Base-by-base conservation (phyloP, 2,329 filamentous ascomycete species). In the Claviceps monticola region DNA sequence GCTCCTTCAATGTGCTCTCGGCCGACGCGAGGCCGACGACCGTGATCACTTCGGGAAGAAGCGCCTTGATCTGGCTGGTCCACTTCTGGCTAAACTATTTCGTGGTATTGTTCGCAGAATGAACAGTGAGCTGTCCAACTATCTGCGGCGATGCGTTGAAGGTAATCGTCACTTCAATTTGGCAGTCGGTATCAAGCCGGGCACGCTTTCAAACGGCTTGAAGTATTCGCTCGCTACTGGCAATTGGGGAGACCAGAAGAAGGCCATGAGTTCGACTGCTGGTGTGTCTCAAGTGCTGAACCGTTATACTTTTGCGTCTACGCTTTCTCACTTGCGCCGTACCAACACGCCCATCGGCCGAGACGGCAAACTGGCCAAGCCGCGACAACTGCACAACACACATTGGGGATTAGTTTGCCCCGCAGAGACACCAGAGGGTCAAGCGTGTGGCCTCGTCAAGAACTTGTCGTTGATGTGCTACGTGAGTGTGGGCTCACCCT, bases 201-300 rank as follows among this genome's bases (percentile, higher is more conserved):
- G 83, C 56, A 95, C 93, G 19, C 77, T 98, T 58, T 95, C 90
- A 19, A 94, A 93, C 64, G 93, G 91, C 48, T 72, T 98, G 58
- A 95, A 96, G 66, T 98, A 98, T 70, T 96, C 93, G 50, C 75
- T 98, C 56, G 91, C 93, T 26, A 98, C 93, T 14, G 93, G 93
- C 58, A 98, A 98, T 70, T 98, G 93, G 94, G 94, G 93, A 63
- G 93, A 98, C 59, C 93, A 98, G 73, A 98, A 97, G 78, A 98
- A 97, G 74, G 90, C 93, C 19, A 86, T 87, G 61, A 91, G 85
- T 60, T 88, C 90, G 1, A 97, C 94, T 57, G 93, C 93, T 46
- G 94, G 93, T 76, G 93, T 98, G 46, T 97, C 91, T 47, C 93
- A 98, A 71, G 94, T 98, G 70, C 72, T 98, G 62, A 98, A 96